A percentile compares a stretch with the other conserved stretches of the same genome.
These are phyloP conservation scores for Exidia glandulosa DNA, from an alignment of 768 basidiomycete genomes.

Conservation along the genomic window DNA sequence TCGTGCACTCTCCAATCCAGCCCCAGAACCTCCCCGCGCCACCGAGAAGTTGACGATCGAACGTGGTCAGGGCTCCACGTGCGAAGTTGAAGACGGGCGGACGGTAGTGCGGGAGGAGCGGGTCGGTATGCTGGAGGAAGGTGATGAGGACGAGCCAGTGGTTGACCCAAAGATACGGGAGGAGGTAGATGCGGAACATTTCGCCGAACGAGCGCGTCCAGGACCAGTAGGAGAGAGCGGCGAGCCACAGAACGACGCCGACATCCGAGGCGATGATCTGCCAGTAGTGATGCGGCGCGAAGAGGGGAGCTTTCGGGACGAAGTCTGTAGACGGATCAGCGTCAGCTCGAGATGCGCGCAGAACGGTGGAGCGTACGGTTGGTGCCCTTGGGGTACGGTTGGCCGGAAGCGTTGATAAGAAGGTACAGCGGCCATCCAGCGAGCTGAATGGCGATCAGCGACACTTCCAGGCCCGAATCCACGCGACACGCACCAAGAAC, in stretches of 20 bases:
- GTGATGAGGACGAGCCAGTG: conserved; percentile 96
- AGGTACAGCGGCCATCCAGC: conserved; percentile 84
- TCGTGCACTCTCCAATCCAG: conserved; percentile 75
- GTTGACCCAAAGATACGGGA: conserved; percentile 90
- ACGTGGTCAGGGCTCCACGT: conserved; percentile 84
- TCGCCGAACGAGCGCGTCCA: conserved; percentile 53
- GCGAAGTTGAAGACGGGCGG: conserved; percentile 83
- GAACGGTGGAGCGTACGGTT: too few species aligned
- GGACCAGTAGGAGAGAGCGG: conserved; percentile 42
- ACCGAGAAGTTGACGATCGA: conserved; percentile 74
- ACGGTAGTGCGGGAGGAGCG: conserved; percentile 88
- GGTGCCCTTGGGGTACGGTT: conserved; percentile 65
- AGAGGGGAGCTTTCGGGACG: conserved; percentile 66
- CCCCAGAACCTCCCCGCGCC: conserved; percentile 70
- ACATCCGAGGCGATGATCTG: conserved; percentile 77
- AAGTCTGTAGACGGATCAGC: conserved; percentile 54
- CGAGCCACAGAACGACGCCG: conserved; percentile 68
- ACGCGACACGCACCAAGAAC: conserved; percentile 42
- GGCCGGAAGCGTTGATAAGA: conserved; percentile 74
- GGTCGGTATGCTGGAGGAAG: conserved; percentile 97
- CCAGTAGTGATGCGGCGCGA: conserved; percentile 62
- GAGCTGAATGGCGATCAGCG: conserved; percentile 31
- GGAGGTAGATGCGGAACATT: conserved; percentile 69
- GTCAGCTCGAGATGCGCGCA: not conserved
- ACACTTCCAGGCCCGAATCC: not conserved